phyloP scores from a whole-genome alignment of 805 yeast genomes.

The Candida khao-thaluensis region DNA sequence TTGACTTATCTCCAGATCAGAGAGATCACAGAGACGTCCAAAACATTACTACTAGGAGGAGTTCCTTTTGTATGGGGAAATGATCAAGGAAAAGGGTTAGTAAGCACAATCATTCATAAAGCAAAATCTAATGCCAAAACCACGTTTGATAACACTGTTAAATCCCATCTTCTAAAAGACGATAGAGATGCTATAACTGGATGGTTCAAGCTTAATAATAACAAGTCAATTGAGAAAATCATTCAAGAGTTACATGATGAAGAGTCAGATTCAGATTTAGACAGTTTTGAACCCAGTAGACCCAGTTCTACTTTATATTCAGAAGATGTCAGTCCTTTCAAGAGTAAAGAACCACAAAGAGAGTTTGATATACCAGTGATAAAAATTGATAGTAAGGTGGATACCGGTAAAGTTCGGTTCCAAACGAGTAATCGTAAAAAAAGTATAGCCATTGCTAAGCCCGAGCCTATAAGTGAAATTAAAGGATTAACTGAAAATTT shows the following conservation, averaged over 20 bases:
- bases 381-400: not conserved
- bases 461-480: conserved; percentile 21
- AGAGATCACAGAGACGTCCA: conserved; percentile 49
- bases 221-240: conserved; percentile 2
- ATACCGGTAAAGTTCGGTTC: no score
- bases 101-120: conserved; percentile 15
- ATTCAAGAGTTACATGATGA: conserved; percentile 1
- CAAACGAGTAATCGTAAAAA: not conserved
- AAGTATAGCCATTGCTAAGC: conserved; percentile 17
- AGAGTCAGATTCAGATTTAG: not conserved
- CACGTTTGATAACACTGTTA: conserved; percentile 11
- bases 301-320: conserved; percentile 3
- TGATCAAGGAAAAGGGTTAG: conserved; percentile 30
- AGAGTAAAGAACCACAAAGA: not conserved
- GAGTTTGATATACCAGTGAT: not conserved
- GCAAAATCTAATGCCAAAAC: conserved; percentile 17
- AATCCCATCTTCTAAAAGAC: not conserved
- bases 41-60: conserved; percentile 52
- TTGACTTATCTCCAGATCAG: conserved; percentile 50
- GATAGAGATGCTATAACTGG: not conserved
- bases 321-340: not conserved
- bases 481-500: conserved; percentile 10
- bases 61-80: conserved; percentile 57
- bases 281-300: not conserved
- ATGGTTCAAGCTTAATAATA: conserved; percentile 1